Evolutionary conservation across 257 asterid genomes (phyloP), one percentile per base, ranked within the genome.

Genomic region (Fraxinus cuspidata): DNA sequence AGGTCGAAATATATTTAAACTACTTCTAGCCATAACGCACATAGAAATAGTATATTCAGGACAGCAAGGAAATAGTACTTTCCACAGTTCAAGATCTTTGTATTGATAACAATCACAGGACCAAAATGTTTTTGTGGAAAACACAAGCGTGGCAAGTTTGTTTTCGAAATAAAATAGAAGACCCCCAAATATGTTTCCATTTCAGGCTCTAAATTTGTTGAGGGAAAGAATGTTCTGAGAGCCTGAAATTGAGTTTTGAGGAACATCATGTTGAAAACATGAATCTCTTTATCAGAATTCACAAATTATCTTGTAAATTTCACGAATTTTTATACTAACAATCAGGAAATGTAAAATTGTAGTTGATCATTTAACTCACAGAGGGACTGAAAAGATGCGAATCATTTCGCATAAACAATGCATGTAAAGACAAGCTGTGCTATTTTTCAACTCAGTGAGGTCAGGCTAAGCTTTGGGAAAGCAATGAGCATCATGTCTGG

Each of bases 231-330:
- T 74, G 28, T 58, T 31, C 29, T 49, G 23, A n/a, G 71, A 47
- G 47, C 34, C 34, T 18, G 56, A 5, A 47, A 13, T 47, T 2
- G 27, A 49, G 5, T 44, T 13, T 35, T 69, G 65, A 77, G 37
- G 51, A 23, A 65, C 13, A 71, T 64, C 70, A 63, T 7, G 75
- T 60, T 23, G 69, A 53, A 83, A 65, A 16, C 44, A 25, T 19
- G 64, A 47, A 31, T 10, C 15, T 64, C 19, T 11, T 74, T 5
- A 42, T 47, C 1, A 29, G 28, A 31, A 47, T 34, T 64, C 51
- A 29, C 53, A 76, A 25, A 44, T 51, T 73, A 75, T 56, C 70
- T 69, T 70, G 7, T 73, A 28, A 44, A 37, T 44, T 63, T 47
- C 23, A 65, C 15, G 18, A 47, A 8, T 15, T 12, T 64, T 8